Base-by-base conservation (phyloP, 306 rosid species). In the Astragalus glycyphyllos region DNA sequence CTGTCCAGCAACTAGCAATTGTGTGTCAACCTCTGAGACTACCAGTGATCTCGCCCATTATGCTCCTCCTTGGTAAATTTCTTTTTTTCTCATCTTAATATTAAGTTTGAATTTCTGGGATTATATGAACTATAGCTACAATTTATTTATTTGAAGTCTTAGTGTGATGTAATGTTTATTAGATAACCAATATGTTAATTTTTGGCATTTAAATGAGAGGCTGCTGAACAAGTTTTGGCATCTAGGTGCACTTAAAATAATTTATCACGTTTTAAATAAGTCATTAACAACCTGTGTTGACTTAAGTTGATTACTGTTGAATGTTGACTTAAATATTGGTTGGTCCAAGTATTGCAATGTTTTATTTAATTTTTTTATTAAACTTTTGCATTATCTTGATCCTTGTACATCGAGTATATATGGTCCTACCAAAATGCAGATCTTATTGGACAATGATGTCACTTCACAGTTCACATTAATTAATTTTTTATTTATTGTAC, bases 1-100 rank as follows among this genome's bases (percentile, higher is more conserved):
- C 13, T 94, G 97, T 80, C 98, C 98, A 2, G 97, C 98, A 59
- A 90, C 96, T 23, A 94, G 81, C 72, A 94, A 89, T 72, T 94
- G 98, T 56, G 78, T 94, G 6, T 94, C 98, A 41, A 94, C 98
- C 23, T 86, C 98, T 37, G 98, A 94, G 79, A 89, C 81, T 79
- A 77, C 83, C 72, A 45, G 67, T 76, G 98, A 94, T 77, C 85
- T 79, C 50, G 46, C 71, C 13, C 98, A 94, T 76, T 94, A 94
- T 78, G 88, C 96, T 58, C 98, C 98, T 17, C 98, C 98, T 8
- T 94, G 98, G 98, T 93, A 80, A 78, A 69, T 0, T 59, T 58
- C 50, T 41, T 6, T 31, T 44, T 61, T 26, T 12, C 17, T 47
- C 32, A 0, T 48, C 15, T 17, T 7, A 37, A 35, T 11, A 31